Conservation (phyloP, 805 yeast species). For the Ogataea paraovalis region DNA sequence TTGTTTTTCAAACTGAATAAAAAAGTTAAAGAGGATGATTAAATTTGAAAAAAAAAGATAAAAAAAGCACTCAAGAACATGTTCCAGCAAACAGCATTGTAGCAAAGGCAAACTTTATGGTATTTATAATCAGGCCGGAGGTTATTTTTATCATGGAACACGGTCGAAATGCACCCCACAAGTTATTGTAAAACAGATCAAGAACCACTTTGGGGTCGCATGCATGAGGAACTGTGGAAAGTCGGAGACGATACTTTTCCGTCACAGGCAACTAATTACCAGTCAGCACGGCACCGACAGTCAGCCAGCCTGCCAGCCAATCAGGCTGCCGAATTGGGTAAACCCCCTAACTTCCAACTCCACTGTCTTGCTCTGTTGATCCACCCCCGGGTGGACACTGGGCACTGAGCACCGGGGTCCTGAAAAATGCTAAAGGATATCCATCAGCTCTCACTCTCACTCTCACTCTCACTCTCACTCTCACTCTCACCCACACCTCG, state of each 20-base stretch:
- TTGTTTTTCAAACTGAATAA: background rate
- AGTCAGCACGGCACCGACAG: too few relatives aligned
- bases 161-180: background rate
- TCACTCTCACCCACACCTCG: too few relatives aligned
- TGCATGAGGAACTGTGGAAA: background rate
- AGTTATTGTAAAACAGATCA: background rate
- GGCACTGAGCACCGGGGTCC: background rate
- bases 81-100: background rate
- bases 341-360: background rate
- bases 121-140: background rate
- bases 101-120: background rate
- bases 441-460: too few relatives aligned
- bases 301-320: too few relatives aligned
- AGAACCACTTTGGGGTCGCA: too few relatives aligned
- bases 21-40: too few relatives aligned
- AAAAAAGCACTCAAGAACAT: too few relatives aligned
- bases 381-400: background rate
- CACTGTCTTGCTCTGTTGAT: background rate
- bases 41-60: too few relatives aligned
- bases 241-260: background rate
- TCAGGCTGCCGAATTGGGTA: background rate
- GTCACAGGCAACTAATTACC: too few relatives aligned
- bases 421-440: too few relatives aligned
- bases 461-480: too few relatives aligned
- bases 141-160: background rate